These are phyloP conservation scores for Pilatotrama ljubarskyi DNA, from an alignment of 768 basidiomycete species.

Conservation along the genomic window DNA sequence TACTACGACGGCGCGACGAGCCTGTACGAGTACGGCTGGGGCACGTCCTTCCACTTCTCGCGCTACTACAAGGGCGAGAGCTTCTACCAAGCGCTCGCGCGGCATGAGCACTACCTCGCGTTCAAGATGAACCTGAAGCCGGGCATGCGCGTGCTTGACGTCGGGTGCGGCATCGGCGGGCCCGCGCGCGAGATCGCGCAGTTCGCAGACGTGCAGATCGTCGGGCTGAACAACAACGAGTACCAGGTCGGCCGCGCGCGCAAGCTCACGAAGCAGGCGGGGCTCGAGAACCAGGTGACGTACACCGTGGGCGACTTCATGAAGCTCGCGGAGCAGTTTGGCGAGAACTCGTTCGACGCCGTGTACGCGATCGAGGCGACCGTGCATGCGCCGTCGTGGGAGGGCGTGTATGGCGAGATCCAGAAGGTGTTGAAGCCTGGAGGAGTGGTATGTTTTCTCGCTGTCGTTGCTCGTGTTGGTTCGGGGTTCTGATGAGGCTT, in stretches of 20 bases:
- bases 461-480: background rate
- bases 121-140: slow-evolving; percentile 80
- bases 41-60: slow-evolving; percentile 91
- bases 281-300: slow-evolving; percentile 71
- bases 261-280: slow-evolving; percentile 75
- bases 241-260: slow-evolving; percentile 90
- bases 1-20: slow-evolving; percentile 98
- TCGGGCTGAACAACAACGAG: slow-evolving; percentile 94
- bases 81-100: slow-evolving; percentile 74
- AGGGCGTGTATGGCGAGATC: slow-evolving; percentile 94
- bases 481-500: background rate
- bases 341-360: slow-evolving; percentile 91
- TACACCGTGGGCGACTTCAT: slow-evolving; percentile 97
- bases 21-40: slow-evolving; percentile 95
- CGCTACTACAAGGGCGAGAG: slow-evolving; percentile 93
- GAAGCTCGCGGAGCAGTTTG: slow-evolving; percentile 90
- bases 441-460: slow-evolving; percentile 76
- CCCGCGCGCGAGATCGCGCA: slow-evolving; percentile 94
- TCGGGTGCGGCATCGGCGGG: slow-evolving; percentile 97
- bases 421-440: slow-evolving; percentile 94
- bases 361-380: slow-evolving; percentile 99
- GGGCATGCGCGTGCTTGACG: slow-evolving; percentile 96
- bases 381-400: slow-evolving; percentile 92
- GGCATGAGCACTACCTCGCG: slow-evolving; percentile 97
- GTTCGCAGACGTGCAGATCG: slow-evolving; percentile 82